Conservation (phyloP, 306 rosid species). For the Amphicarpaea edgeworthii region DNA sequence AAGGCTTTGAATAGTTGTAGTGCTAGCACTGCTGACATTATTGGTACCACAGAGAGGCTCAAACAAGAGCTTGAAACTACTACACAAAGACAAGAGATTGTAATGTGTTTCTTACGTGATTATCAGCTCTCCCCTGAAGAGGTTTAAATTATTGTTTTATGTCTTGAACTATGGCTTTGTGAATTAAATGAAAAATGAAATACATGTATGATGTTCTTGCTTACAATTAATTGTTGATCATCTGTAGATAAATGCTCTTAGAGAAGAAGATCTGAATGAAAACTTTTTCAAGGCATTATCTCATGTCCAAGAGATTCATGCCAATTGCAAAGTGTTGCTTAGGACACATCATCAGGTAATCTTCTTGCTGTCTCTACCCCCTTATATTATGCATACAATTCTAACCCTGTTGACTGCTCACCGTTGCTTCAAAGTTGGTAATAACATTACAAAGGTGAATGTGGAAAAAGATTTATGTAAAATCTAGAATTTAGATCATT, state of each 20-base stretch:
- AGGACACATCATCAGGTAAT: conserved; percentile 97
- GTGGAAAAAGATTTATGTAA: conserved; percentile 4
- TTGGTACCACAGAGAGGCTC: conserved; percentile 90
- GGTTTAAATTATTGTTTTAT: conserved; percentile 52
- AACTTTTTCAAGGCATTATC: conserved; percentile 89
- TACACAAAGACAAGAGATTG: conserved; percentile 90
- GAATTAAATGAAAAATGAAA: conserved; percentile 27
- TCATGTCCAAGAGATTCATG: conserved; percentile 96
- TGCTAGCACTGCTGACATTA: conserved; percentile 87
- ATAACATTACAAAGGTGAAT: conserved; percentile 7
- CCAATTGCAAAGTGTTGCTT: conserved; percentile 88
- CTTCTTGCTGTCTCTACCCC: conserved; percentile 19
- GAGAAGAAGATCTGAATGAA: conserved; percentile 85
- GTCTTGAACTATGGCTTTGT: conserved; percentile 30
- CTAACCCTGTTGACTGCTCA: conserved; percentile 7
- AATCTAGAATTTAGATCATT: conserved; percentile 5
- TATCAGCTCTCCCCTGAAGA: conserved; percentile 92
- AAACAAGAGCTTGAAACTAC: conserved; percentile 83
- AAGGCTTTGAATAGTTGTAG: conserved; percentile 78
- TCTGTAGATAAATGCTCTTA: conserved; percentile 77
- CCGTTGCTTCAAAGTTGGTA: conserved; percentile 12
- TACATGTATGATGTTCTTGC: conserved; percentile 17
- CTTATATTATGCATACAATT: conserved; percentile 8
- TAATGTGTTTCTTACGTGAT: conserved; percentile 86
- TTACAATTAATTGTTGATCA: conserved; percentile 41